phyloP scores from a whole-genome alignment of 2,329 filamentous ascomycete species.

The Capronia coronata region DNA sequence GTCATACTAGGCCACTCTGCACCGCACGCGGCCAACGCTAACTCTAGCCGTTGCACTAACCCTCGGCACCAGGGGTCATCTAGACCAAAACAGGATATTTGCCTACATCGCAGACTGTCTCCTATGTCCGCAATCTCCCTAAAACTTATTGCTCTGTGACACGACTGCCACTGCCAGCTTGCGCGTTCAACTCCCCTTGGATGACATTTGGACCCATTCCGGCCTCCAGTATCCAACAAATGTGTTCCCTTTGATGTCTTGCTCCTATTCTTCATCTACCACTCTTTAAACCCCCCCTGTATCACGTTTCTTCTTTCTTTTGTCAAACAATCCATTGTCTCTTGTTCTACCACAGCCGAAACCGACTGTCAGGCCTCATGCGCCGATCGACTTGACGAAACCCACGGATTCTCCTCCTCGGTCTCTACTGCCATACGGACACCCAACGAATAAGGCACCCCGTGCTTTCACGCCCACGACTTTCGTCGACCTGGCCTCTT shows the following conservation, averaged over 20 bases:
- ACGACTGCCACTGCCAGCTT: conserved; percentile 1
- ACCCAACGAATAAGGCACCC: neutral
- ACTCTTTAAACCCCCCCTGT: neutral
- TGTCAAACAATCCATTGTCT: conserved; percentile 1
- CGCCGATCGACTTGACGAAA: neutral
- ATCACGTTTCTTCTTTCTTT: conserved; percentile 2
- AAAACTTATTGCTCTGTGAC: neutral
- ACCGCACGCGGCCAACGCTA: neutral
- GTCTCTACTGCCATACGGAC: conserved; percentile 1
- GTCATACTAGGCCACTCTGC: neutral
- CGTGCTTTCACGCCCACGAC: neutral
- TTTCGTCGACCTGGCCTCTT: neutral
- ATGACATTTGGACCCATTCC: neutral
- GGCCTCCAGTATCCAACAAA: neutral
- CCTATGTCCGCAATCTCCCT: neutral
- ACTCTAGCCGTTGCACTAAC: neutral
- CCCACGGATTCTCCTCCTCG: neutral
- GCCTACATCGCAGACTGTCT: neutral
- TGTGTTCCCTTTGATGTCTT: neutral
- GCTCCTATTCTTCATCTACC: neutral
- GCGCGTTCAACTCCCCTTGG: neutral
- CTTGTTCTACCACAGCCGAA: neutral
- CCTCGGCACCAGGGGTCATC: neutral
- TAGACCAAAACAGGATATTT: neutral
- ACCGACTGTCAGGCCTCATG: neutral